phyloP scores from a whole-genome alignment of 495 filamentous ascomycete genomes.

The Daldinia caldariorum region DNA sequence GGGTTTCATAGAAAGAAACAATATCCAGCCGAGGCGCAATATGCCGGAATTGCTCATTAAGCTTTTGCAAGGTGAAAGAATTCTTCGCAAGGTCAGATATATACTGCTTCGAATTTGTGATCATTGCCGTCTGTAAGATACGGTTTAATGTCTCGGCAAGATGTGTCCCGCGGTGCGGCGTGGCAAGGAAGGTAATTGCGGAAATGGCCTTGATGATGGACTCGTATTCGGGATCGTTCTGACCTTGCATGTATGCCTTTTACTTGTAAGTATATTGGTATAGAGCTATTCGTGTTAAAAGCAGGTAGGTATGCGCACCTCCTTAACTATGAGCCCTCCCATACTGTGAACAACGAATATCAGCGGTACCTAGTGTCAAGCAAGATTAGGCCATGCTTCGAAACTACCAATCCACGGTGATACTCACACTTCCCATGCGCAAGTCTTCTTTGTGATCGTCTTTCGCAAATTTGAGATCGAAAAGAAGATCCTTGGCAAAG shows the following conservation, averaged over 20 bases:
- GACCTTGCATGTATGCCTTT: slow-evolving; percentile 50
- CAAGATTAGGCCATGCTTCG: neutral
- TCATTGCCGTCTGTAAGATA: slow-evolving; percentile 43
- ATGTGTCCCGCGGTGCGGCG: slow-evolving; percentile 61
- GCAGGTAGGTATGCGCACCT: slow-evolving; percentile 52
- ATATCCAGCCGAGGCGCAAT: slow-evolving; percentile 50
- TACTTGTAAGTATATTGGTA: neutral
- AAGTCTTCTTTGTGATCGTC: slow-evolving; percentile 33
- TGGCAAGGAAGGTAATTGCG: slow-evolving; percentile 59
- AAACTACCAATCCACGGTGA: too few species aligned
- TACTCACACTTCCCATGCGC: slow-evolving; percentile 8
- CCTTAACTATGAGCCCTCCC: slow-evolving; percentile 57
- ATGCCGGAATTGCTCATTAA: slow-evolving; percentile 63
- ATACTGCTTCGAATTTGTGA: slow-evolving; percentile 49
- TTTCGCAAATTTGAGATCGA: slow-evolving; percentile 47
- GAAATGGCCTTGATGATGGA: slow-evolving; percentile 48
- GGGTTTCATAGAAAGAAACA: slow-evolving; percentile 62
- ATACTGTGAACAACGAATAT: slow-evolving; percentile 50
- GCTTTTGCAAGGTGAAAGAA: slow-evolving; percentile 49
- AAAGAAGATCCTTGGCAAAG: slow-evolving; percentile 54
- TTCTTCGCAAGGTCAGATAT: slow-evolving; percentile 54
- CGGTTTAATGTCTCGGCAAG: slow-evolving; percentile 53
- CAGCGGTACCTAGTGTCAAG: slow-evolving; percentile 24
- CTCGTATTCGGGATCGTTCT: slow-evolving; percentile 52
- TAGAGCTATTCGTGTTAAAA: too few species aligned